Evolutionary conservation across 192 early-diverging fungal genomes (phyloP).

Genomic region (Spinellus fusiger): DNA sequence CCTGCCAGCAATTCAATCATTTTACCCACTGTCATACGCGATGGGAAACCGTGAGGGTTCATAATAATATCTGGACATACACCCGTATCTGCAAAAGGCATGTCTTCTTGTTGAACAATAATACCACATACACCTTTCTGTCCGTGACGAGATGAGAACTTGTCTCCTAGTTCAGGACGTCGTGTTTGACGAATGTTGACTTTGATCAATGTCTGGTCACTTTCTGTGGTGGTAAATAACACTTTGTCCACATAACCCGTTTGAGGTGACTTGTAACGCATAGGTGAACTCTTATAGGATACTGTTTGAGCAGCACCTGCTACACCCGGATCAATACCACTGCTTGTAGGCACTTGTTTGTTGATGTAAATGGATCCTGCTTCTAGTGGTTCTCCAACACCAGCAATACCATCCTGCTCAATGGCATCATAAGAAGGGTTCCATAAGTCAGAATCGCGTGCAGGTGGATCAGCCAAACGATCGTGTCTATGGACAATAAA

Average conservation of each 20-base stretch:
- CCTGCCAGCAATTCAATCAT: constrained; percentile 97
- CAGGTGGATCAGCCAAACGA: constrained; percentile 62
- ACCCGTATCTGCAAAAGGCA: constrained; percentile 92
- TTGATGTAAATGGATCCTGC: constrained; percentile 72
- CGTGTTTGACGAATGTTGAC: constrained; percentile 87
- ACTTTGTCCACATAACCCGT: constrained; percentile 91
- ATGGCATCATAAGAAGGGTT: constrained; percentile 60
- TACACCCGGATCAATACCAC: constrained; percentile 49
- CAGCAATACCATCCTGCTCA: constrained; percentile 88
- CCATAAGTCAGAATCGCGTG: constrained; percentile 24
- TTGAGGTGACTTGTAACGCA: constrained; percentile 86
- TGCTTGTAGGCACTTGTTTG: constrained; percentile 83
- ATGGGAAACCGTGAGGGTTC: constrained; percentile 99
- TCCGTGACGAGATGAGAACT: constrained; percentile 96
- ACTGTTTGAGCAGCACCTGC: constrained; percentile 46
- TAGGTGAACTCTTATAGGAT: constrained; percentile 63
- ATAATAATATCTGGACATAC: constrained; percentile 95
- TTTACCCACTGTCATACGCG: constrained; percentile 98
- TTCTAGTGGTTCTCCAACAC: constrained; percentile 72
- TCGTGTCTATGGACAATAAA: constrained; percentile 49
- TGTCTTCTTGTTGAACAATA: constrained; percentile 95
- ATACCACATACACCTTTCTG: constrained; percentile 97
- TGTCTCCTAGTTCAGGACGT: constrained; percentile 94
- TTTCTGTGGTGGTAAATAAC: constrained; percentile 86
- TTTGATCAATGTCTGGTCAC: constrained; percentile 89